Percentiles rank a stretch among this genome's conserved stretches.
phyloP scores from a whole-genome alignment of 2,329 filamentous ascomycete genomes.

The Scorias spongiosa region DNA sequence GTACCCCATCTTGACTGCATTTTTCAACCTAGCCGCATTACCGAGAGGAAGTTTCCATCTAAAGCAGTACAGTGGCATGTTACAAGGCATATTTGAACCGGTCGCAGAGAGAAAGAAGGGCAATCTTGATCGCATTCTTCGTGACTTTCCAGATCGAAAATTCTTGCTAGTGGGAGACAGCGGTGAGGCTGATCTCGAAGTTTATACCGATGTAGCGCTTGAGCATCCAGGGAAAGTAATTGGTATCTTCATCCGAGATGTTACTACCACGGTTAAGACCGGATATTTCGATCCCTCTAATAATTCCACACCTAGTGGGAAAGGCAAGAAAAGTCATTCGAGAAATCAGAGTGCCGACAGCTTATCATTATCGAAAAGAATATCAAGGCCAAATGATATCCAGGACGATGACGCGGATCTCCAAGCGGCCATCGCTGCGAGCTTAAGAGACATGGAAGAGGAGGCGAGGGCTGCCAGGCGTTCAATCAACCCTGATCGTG shows the following conservation, averaged over 20 bases:
- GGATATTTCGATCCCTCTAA: conserved; percentile 62
- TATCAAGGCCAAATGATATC: conserved; percentile 18
- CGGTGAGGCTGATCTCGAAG: conserved; percentile 90
- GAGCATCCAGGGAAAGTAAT: conserved; percentile 70
- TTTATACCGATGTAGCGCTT: conserved; percentile 85
- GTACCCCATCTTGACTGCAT: conserved; percentile 75
- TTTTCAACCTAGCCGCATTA: conserved; percentile 64
- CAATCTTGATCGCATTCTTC: conserved; percentile 68
- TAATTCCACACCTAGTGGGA: conserved; percentile 9
- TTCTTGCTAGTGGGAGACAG: conserved; percentile 92
- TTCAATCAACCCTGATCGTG: conserved; percentile 21
- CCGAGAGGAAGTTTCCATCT: conserved; percentile 84
- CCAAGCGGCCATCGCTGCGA: conserved; percentile 32
- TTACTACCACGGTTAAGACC: conserved; percentile 56
- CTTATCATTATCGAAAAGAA: conserved; percentile 16
- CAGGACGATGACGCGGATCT: conserved; percentile 34
- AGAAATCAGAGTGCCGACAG: conserved; percentile 16
- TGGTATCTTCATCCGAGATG: conserved; percentile 86
- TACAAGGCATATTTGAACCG: conserved; percentile 95
- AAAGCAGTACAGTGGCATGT: conserved; percentile 92
- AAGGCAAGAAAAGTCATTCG: conserved; percentile 15
- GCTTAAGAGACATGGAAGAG: conserved; percentile 29
- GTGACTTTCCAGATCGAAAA: conserved; percentile 75
- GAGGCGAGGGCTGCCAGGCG: conserved; percentile 20
- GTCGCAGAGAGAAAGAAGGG: conserved; percentile 89